Conservation (phyloP, 495 filamentous ascomycete genomes). For the Neurospora cerealis region DNA sequence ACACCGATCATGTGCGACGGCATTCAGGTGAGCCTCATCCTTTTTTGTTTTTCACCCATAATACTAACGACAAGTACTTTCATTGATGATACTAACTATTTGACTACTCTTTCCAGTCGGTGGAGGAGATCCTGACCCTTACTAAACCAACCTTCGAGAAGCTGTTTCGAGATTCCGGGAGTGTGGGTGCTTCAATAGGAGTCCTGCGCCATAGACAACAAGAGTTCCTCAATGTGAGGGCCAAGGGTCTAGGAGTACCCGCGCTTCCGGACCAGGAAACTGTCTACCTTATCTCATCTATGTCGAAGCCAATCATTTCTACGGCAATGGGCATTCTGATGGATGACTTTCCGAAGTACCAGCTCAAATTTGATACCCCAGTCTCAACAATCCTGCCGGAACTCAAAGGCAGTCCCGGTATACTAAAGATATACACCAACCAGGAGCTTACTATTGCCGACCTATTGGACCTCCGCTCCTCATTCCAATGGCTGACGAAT, state of each 20-base stretch:
- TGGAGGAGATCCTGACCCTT: not conserved
- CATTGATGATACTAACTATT: not conserved
- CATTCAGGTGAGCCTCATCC: not conserved
- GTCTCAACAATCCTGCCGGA: conserved; percentile 4
- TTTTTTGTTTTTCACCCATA: not conserved
- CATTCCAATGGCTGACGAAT: conserved; percentile 6
- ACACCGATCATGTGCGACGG: too few relatives aligned
- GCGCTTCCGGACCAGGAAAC: conserved; percentile 15
- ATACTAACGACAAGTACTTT: not conserved
- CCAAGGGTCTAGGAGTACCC: not conserved
- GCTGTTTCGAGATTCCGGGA: not conserved
- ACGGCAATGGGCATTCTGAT: conserved; percentile 25
- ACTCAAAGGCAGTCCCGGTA: not conserved
- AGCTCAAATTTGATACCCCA: conserved; percentile 10
- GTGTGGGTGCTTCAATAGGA: not conserved
- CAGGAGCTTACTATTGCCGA: conserved; percentile 6
- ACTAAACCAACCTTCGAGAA: not conserved
- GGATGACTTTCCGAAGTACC: conserved; percentile 11
- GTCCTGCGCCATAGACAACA: not conserved
- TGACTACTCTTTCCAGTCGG: not conserved
- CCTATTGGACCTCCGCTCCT: conserved; percentile 9
- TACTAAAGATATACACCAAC: not conserved
- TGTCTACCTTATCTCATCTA: conserved; percentile 27
- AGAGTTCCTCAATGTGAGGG: not conserved
- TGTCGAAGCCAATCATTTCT: conserved; percentile 28